Evolutionary conservation across 441 rosid species (phyloP), one percentile per base, ranked within the genome.

Genomic region (Arabidopsis hybrid): DNA sequence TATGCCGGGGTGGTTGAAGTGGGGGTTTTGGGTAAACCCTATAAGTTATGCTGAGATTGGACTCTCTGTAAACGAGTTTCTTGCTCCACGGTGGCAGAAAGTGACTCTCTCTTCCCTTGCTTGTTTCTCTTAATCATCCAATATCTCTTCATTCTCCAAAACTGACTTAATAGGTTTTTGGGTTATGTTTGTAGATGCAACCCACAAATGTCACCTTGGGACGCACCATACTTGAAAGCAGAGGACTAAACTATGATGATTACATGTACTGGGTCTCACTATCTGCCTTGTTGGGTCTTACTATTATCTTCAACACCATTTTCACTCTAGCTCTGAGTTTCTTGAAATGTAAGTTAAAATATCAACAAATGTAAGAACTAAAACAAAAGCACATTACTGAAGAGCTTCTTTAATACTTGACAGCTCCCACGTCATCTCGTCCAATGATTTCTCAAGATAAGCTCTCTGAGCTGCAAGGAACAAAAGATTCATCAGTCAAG

Each of bases 31-130:
- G 95, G 17, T 63, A 21, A 88, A 92, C 6, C 97, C 96, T 10
- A 2, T 91, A 83, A 91, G 91, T 92, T 91, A 91, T 26, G 92
- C 73, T 2, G 92, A 90, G 82, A 86, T 86, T 53, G 97, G 92
- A 4, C 71, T 91, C 8, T 78, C 83, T 0, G 88, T 80, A 55
- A 92, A 92, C 60, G 98, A 91, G 78, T 92, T 87, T 67, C 91
- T 92, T 8, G 93, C 93, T 26, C 52, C 85, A 9, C 79, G 86
- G 38, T 92, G 97, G 97, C 72, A 68, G 1, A 83, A 85, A 47
- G 97, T 90, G 81, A 81, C 16, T 85, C 80, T 69, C 10, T 35
- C 14, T 32, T 13, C 8, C 8, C 17, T 56, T 21, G 3, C 18
- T 10, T 13, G 21, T 12, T 18, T 46, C 68, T 67, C 72, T 31